A percentile compares a stretch with the other conserved stretches of the same genome.
These are phyloP conservation scores for Capsella bursapastoris DNA, from an alignment of 345 rosid species.

Conservation along the genomic window DNA sequence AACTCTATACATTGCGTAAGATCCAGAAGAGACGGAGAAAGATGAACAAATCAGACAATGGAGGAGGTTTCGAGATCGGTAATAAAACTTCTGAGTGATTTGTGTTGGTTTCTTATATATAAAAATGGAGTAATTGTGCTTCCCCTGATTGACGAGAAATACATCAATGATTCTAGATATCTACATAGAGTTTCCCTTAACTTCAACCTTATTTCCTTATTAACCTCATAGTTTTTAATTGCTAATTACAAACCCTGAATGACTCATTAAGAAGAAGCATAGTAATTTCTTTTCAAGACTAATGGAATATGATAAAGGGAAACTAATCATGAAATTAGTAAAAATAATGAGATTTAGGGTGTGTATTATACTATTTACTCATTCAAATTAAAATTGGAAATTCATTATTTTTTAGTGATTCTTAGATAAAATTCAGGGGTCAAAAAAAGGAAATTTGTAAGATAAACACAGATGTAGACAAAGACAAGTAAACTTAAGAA, in stretches of 20 bases:
- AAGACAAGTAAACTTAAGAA: background rate
- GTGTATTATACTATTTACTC: background rate
- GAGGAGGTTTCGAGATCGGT: conserved; percentile 25
- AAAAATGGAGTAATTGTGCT: background rate
- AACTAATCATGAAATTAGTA: background rate
- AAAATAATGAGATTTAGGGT: background rate
- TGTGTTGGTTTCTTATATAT: background rate
- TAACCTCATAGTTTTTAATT: conserved; percentile 17
- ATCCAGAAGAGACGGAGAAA: conserved; percentile 36
- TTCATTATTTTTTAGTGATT: background rate
- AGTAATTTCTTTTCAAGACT: background rate
- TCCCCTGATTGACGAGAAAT: conserved; percentile 26
- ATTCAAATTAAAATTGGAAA: background rate
- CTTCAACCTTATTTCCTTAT: background rate
- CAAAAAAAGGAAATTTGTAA: background rate
- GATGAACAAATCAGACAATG: conserved; percentile 16
- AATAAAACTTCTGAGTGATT: conserved; percentile 5
- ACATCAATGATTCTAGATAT: conserved; percentile 25
- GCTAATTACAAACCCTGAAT: background rate
- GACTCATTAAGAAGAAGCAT: conserved; percentile 5
- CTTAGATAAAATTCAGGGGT: conserved; percentile 1
- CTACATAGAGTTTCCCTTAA: conserved; percentile 14
- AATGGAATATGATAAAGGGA: background rate
- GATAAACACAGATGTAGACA: background rate
- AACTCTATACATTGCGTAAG: conserved; percentile 55